Evolutionary conservation across 805 yeast genomes (phyloP), one percentile per base, ranked within the genome.

Genomic region (Pichia exigua): DNA sequence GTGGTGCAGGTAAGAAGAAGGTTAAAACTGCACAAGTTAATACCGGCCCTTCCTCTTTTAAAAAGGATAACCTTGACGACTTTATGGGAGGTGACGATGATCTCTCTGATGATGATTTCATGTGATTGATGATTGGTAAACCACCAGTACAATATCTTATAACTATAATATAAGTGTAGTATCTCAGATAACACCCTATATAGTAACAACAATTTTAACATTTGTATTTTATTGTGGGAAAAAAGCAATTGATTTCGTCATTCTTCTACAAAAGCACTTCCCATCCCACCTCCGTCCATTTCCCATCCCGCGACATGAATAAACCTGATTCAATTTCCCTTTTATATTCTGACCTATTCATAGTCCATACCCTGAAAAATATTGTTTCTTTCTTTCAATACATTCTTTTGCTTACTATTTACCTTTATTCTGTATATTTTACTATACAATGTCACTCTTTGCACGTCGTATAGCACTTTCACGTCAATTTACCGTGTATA

Each of bases 1-100:
- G 95, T 61, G 97, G 97, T 66, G 94, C 95, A 40, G 95, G 96
- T 70, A 90, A 91, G 79, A 85, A 86, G 81, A 92, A 91, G 81
- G 96, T 89, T 53, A 85, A 86, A 70, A 54, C 56, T 27, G 85
- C 87, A 52, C 77, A 81, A 51, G 85, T 88, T 44, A 85, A 83
- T 66, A 74, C 86, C 48, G 80, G 79, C 46, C 59, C 59, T 12
- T 65, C 71, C 35, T 65, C 70, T 5, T 76, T 76, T 70, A 86
- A 83, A 75, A 84, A 85, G 69, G 89, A 83, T 62, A 73, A 72
- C 48, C 74, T 76, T 41, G 81, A 80, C 58, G 87, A 77, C 52
- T 74, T 73, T 60, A 49, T 59, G 50, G 77, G 68, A 59, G 81
- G 75, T 60, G 76, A 68, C 51, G 88, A 83, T 61, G 88, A 83